Evolutionary conservation across 164 flowering plant genomes (phyloP).

Genomic region (Platanus orientalis): DNA sequence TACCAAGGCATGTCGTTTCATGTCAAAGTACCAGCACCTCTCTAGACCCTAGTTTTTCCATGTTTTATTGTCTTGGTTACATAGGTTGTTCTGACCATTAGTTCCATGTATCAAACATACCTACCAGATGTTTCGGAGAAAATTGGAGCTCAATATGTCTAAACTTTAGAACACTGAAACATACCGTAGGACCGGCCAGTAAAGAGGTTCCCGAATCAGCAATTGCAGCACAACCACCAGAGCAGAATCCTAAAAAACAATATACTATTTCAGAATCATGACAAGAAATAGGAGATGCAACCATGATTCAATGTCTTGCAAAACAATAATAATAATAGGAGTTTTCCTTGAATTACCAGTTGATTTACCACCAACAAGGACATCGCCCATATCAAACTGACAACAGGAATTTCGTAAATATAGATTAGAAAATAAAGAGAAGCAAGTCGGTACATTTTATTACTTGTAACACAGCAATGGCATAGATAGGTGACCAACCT

Average conservation of each 20-base stretch:
- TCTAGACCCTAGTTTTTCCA: no score
- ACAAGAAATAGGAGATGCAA: not conserved
- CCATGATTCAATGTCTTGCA: no score
- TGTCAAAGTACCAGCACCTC: no score
- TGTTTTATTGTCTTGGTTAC: no score
- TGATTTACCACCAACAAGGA: slow-evolving; percentile 55
- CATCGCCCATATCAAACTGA: slow-evolving; percentile 94
- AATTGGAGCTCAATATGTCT: no score
- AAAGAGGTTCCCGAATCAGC: slow-evolving; percentile 93
- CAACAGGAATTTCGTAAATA: slow-evolving; percentile 1
- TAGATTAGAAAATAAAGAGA: slow-evolving; percentile 4
- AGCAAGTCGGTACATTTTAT: not conserved
- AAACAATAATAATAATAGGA: not conserved
- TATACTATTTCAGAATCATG: not conserved
- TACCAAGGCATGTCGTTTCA: no score
- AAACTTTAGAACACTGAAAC: slow-evolving; percentile 12
- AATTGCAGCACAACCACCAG: slow-evolving; percentile 78
- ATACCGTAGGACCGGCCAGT: slow-evolving; percentile 84
- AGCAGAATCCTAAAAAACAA: slow-evolving; percentile 57
- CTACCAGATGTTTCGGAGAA: no score
- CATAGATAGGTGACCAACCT: slow-evolving; percentile 39
- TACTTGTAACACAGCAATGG: not conserved
- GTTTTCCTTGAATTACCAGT: slow-evolving; percentile 43
- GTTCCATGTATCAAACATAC: no score
- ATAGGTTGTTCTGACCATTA: no score